Conservation (phyloP, 805 yeast species). For the Metschnikowia kunwiensis region DNA sequence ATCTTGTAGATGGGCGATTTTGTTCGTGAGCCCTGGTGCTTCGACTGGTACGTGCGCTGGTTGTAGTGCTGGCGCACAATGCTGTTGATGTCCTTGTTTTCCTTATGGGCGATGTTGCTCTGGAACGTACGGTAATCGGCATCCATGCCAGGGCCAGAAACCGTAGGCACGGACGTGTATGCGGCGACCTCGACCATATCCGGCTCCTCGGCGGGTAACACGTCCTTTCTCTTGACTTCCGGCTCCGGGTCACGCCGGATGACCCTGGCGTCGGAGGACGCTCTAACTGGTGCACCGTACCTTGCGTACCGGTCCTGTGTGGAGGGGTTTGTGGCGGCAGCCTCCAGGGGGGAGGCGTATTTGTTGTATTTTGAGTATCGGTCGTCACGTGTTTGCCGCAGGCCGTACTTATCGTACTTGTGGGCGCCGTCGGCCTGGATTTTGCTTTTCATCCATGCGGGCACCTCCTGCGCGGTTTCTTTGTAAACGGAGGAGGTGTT, state of each 20-base stretch:
- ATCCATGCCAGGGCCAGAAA: slow-evolving; percentile 17
- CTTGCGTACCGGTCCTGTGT: slow-evolving; percentile 17
- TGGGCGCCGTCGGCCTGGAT: slow-evolving; percentile 20
- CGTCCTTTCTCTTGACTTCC: slow-evolving; percentile 11
- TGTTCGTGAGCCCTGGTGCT: slow-evolving; percentile 55
- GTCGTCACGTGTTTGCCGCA: slow-evolving; percentile 10
- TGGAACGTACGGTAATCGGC: slow-evolving; percentile 37
- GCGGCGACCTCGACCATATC: slow-evolving; percentile 14
- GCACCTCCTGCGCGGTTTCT: slow-evolving; percentile 25
- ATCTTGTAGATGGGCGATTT: slow-evolving; percentile 82
- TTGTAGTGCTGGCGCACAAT: slow-evolving; percentile 84
- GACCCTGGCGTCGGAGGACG: slow-evolving; percentile 13
- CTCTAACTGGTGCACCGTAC: slow-evolving; percentile 16
- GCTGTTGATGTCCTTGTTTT: slow-evolving; percentile 50
- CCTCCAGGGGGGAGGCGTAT: slow-evolving; percentile 1
- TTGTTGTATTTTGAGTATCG: slow-evolving; percentile 14
- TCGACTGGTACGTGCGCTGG: slow-evolving; percentile 70
- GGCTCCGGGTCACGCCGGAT: slow-evolving; percentile 18
- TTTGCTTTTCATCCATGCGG: slow-evolving; percentile 39
- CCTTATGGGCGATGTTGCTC: slow-evolving; percentile 33
- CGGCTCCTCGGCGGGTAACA: slow-evolving; percentile 7
- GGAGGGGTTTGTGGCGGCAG: background rate
- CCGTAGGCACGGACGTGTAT: slow-evolving; percentile 18
- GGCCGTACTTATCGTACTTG: slow-evolving; percentile 42
- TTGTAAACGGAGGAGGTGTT: slow-evolving; percentile 25